Conservation (phyloP, 31 red algal genomes). For the Endocladia muricata region DNA sequence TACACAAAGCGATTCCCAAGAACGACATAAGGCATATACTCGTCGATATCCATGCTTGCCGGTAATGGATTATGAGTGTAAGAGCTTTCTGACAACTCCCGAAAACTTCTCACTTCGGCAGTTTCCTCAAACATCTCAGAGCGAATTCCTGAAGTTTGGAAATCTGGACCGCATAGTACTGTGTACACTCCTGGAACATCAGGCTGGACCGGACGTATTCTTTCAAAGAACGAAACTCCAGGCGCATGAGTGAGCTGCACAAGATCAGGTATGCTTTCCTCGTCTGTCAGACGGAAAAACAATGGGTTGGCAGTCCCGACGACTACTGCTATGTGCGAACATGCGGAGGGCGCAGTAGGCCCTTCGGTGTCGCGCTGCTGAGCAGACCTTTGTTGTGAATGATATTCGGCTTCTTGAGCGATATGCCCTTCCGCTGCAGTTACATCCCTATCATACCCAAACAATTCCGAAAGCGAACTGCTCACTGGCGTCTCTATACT, state of each 20-base stretch:
- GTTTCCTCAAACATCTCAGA: constrained; percentile 54
- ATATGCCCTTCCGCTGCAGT: not conserved
- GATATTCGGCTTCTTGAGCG: constrained; percentile 1
- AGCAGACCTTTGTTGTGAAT: not conserved
- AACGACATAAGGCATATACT: constrained; percentile 46
- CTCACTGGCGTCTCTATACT: constrained; percentile 27
- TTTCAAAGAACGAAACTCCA: constrained; percentile 42
- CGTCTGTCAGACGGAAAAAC: constrained; percentile 57
- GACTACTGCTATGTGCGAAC: constrained; percentile 57
- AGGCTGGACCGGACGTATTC: constrained; percentile 9
- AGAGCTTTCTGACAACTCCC: not conserved
- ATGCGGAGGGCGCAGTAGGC: constrained; percentile 1
- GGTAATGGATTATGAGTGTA: constrained; percentile 32
- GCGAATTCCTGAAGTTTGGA: constrained; percentile 16
- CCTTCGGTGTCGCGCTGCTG: not conserved
- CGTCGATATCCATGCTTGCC: constrained; percentile 16
- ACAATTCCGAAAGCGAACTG: constrained; percentile 11
- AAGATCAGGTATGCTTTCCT: constrained; percentile 50
- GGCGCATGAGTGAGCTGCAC: constrained; percentile 42
- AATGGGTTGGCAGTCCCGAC: constrained; percentile 31
- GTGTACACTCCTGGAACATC: constrained; percentile 43
- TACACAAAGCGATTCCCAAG: constrained; percentile 51
- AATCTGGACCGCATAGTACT: constrained; percentile 34
- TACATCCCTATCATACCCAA: constrained; percentile 31
- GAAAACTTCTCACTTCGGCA: constrained; percentile 28